Conservation (phyloP, 2,329 filamentous ascomycete genomes). For the Aspergillus proliferans region DNA sequence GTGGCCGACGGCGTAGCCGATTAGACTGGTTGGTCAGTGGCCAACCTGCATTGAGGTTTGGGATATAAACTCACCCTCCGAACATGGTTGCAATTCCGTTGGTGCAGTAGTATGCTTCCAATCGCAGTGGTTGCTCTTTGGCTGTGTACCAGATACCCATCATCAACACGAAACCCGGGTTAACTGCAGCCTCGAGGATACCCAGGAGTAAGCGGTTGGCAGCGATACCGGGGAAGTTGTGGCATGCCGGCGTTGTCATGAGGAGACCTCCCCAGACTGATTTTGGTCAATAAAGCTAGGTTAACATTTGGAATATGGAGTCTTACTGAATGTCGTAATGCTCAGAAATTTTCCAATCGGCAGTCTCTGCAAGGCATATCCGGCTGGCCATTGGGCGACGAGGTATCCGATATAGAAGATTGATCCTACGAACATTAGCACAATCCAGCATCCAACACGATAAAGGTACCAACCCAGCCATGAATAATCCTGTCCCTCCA, state of each 20-base stretch:
- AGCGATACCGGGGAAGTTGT: constrained; percentile 41
- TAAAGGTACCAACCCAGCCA: constrained; percentile 17
- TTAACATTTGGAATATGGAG: too few relatives aligned
- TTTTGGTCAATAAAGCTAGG: too few relatives aligned
- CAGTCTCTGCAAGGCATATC: constrained; percentile 40
- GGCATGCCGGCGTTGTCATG: constrained; percentile 40
- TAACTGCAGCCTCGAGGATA: constrained; percentile 44
- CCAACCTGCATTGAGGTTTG: background rate
- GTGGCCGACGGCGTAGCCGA: constrained; percentile 56
- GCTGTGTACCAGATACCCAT: constrained; percentile 48
- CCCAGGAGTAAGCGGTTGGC: constrained; percentile 43
- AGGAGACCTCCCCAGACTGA: constrained; percentile 38
- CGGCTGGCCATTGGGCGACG: constrained; percentile 40
- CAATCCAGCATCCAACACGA: background rate
- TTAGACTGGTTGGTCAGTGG: constrained; percentile 24
- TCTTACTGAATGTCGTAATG: constrained; percentile 30
- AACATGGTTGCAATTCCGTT: constrained; percentile 59
- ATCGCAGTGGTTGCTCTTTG: constrained; percentile 45
- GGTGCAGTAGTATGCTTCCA: constrained; percentile 52
- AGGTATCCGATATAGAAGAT: constrained; percentile 50
- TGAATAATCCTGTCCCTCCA: constrained; percentile 21
- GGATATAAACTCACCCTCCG: constrained; percentile 37
- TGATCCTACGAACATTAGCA: constrained; percentile 19
- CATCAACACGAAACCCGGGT: constrained; percentile 47
- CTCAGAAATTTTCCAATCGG: constrained; percentile 43